Base-by-base conservation (phyloP, 805 yeast species). In the Kazachstania kunashirensis region DNA sequence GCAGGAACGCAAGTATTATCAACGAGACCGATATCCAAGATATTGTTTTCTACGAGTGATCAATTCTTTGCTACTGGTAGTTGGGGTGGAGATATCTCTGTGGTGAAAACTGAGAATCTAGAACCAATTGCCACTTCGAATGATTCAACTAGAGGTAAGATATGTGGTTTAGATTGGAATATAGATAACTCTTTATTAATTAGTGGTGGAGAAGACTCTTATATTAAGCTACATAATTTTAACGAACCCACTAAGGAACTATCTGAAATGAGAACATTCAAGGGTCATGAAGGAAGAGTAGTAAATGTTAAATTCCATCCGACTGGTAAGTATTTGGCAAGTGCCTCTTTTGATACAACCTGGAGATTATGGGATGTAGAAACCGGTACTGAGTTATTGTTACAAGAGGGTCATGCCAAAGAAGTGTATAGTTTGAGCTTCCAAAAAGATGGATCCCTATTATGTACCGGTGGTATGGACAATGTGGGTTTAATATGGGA, bases 291-390 rank as follows among this genome's bases (percentile, higher is more conserved):
- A 61, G 16, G 62, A 53, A 67, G 95, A 39, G 77, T 86, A 0
- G 68, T 80, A 1, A 64, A 71, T 13, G 58, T 78, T 0, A 69
- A 70, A 24, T 72, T 75, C 43, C 94, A 86, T 56, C 94, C 94
- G 1, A 47, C 62, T 4, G 76, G 77, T 1, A 45, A 57, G 2
- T 73, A 55, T 45, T 43, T 81, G 1, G 82, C 77, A 0, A 70
- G 84, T 9, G 80, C 94, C 0, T 86, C 96, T 0, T 79, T 70
- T 50, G 96, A 89, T 57, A 68, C 67, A 45, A 84, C 95, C 0
- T 89, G 96, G 96, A 71, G 84, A 42, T 55, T 84, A 3, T 88
- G 95, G 95, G 96, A 89, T 55, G 45, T 76, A 0, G 59, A 62
- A 10, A 70, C 65, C 4, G 55, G 58, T 12, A 52, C 52, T 21